Conservation (phyloP, 805 yeast genomes). For the Metschnikowia gelsemii region DNA sequence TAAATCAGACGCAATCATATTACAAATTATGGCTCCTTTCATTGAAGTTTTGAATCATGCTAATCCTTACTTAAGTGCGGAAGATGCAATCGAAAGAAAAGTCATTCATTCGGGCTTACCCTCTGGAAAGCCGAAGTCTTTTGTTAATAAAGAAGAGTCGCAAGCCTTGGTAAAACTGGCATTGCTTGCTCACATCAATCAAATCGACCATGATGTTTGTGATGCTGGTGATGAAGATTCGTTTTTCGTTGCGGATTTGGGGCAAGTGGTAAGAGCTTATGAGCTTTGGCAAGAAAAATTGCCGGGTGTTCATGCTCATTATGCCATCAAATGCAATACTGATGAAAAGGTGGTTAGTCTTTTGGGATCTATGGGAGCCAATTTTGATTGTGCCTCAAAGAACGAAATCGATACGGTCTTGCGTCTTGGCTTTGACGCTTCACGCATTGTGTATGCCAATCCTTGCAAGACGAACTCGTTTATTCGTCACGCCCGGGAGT, state of each 20-base stretch:
- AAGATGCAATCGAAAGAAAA: conserved; percentile 1
- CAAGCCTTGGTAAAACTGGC: conserved; percentile 26
- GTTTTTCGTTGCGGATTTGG: conserved; percentile 84
- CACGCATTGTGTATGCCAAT: conserved; percentile 82
- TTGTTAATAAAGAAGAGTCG: not conserved
- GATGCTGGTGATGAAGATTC: conserved; percentile 80
- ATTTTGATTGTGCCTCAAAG: conserved; percentile 92
- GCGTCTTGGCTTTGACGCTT: conserved; percentile 58
- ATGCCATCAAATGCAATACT: conserved; percentile 94
- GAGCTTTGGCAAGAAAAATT: conserved; percentile 61
- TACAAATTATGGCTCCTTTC: conserved; percentile 14
- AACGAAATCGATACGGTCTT: conserved; percentile 73
- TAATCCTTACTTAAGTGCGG: conserved; percentile 1
- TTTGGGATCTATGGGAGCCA: conserved; percentile 62
- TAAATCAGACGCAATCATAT: not conserved
- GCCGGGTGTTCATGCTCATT: conserved; percentile 81
- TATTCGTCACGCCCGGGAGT: conserved; percentile 63
- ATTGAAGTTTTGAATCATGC: conserved; percentile 13
- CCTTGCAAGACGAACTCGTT: conserved; percentile 91
- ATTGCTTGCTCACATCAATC: conserved; percentile 37
- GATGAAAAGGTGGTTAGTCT: conserved; percentile 56
- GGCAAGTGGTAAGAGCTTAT: conserved; percentile 62
- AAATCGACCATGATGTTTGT: conserved; percentile 57
- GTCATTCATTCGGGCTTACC: not conserved
- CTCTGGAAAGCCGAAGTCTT: not conserved